Conservation (phyloP, 352 stramenopile species). For the Stramenopiles sp. region DNA sequence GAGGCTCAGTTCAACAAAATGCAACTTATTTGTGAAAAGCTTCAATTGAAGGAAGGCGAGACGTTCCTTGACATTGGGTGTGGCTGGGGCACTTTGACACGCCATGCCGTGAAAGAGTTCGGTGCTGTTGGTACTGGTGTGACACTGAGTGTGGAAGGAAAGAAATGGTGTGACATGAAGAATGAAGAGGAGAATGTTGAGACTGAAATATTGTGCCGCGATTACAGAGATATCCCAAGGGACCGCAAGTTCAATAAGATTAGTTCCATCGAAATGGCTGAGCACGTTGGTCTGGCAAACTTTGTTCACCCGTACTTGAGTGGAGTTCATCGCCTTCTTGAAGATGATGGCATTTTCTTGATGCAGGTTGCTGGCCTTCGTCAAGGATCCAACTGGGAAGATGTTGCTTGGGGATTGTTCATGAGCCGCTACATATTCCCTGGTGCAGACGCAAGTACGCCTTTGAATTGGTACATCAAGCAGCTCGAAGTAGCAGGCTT, state of each 20-base stretch:
- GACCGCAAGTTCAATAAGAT: constrained; percentile 25
- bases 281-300: constrained; percentile 28
- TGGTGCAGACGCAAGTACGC: constrained; percentile 24
- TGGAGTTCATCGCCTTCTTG: constrained; percentile 11
- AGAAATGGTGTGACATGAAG: not conserved
- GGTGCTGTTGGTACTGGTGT: constrained; percentile 21
- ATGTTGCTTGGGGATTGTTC: constrained; percentile 28
- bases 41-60: constrained; percentile 2
- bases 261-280: constrained; percentile 28
- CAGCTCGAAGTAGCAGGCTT: constrained; percentile 28
- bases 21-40: constrained; percentile 5
- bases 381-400: constrained; percentile 24
- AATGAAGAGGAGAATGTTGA: not conserved
- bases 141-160: not conserved
- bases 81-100: not conserved
- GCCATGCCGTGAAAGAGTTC: constrained; percentile 14
- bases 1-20: constrained; percentile 8
- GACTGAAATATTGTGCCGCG: constrained; percentile 23
- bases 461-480: constrained; percentile 21
- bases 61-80: constrained; percentile 5
- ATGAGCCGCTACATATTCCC: constrained; percentile 31
- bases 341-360: constrained; percentile 26
- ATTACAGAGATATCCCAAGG: constrained; percentile 27
- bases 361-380: constrained; percentile 28
- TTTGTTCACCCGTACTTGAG: constrained; percentile 25